These are phyloP conservation scores for Trypanosomatidae sp. DNA, from an alignment of 208 protist genomes.

Conservation along the genomic window DNA sequence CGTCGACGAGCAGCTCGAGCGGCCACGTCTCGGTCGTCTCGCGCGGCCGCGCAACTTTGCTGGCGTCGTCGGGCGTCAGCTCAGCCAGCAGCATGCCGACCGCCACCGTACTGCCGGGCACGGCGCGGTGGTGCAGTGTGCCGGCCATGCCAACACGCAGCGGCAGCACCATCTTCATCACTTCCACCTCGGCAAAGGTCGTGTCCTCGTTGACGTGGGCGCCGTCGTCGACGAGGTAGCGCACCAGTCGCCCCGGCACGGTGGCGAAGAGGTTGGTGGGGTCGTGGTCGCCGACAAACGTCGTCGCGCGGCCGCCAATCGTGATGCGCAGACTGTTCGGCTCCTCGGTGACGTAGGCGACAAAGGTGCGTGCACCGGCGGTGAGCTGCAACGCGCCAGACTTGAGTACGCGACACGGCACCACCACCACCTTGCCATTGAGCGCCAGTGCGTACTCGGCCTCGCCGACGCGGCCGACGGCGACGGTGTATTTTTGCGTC, in stretches of 20 bases:
- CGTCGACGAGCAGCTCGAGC: slow-evolving; percentile 18
- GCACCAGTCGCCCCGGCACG: slow-evolving; percentile 92
- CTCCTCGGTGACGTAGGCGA: slow-evolving; percentile 91
- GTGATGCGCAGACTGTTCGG: slow-evolving; percentile 82
- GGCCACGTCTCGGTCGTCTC: slow-evolving; percentile 63
- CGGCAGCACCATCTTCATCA: slow-evolving; percentile 99
- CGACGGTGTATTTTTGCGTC: slow-evolving; percentile 66
- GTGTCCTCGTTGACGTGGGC: slow-evolving; percentile 74
- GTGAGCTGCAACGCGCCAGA: slow-evolving; percentile 71
- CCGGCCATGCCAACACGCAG: slow-evolving; percentile 74
- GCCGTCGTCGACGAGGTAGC: slow-evolving; percentile 90
- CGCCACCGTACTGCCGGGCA: slow-evolving; percentile 86
- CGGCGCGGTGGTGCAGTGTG: slow-evolving; percentile 47
- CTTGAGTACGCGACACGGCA: slow-evolving; percentile 72
- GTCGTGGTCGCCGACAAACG: slow-evolving; percentile 92
- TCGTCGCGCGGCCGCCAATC: slow-evolving; percentile 83
- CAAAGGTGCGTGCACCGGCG: slow-evolving; percentile 51
- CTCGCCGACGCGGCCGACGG: slow-evolving; percentile 22
- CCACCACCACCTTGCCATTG: slow-evolving; percentile 52
- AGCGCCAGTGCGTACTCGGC: slow-evolving; percentile 56
- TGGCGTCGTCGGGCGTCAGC: slow-evolving; percentile 90
- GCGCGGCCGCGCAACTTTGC: slow-evolving; percentile 47
- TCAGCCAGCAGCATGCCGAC: slow-evolving; percentile 88
- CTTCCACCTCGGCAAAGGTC: slow-evolving; percentile 93
- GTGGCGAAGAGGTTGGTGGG: slow-evolving; percentile 88